Percentiles rank a stretch among this genome's conserved stretches.
Conservation (phyloP, 495 filamentous ascomycete genomes). For the Penicillium flavigenum region DNA sequence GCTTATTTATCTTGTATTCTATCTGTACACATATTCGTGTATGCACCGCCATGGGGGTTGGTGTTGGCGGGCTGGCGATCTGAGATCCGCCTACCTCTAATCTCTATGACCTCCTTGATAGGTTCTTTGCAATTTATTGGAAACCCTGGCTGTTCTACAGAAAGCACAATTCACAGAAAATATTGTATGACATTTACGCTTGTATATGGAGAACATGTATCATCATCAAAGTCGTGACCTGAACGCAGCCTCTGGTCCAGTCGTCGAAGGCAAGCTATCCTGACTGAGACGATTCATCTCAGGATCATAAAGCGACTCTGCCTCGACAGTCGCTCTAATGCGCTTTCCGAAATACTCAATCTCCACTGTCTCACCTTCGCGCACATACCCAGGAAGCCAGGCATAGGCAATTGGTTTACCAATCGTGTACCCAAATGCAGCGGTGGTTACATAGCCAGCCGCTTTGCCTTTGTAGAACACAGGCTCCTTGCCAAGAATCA, state of each 20-base stretch:
- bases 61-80: not conserved
- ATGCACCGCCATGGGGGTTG: not conserved
- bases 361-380: constrained; percentile 39
- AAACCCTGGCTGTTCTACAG: not conserved
- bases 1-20: not conserved
- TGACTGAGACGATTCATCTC: constrained; percentile 29
- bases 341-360: constrained; percentile 50
- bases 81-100: not conserved
- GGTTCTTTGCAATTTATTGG: too few species aligned
- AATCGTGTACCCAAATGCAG: constrained; percentile 49
- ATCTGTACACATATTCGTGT: not conserved
- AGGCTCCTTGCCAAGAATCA: constrained; percentile 53
- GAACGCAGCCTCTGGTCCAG: constrained; percentile 15
- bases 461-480: constrained; percentile 39
- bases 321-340: constrained; percentile 42
- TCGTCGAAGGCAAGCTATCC: constrained; percentile 10
- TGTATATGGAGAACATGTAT: not conserved
- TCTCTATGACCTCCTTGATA: not conserved
- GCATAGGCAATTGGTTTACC: constrained; percentile 47
- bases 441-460: constrained; percentile 49
- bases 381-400: constrained; percentile 40
- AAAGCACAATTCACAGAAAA: not conserved
- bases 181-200: too few species aligned
- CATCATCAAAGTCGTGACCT: constrained; percentile 12
- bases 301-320: constrained; percentile 42